Evolutionary conservation across 352 stramenopile species (phyloP), one percentile per base, ranked within the genome.

Genomic region (Globisporangium yorkense): DNA sequence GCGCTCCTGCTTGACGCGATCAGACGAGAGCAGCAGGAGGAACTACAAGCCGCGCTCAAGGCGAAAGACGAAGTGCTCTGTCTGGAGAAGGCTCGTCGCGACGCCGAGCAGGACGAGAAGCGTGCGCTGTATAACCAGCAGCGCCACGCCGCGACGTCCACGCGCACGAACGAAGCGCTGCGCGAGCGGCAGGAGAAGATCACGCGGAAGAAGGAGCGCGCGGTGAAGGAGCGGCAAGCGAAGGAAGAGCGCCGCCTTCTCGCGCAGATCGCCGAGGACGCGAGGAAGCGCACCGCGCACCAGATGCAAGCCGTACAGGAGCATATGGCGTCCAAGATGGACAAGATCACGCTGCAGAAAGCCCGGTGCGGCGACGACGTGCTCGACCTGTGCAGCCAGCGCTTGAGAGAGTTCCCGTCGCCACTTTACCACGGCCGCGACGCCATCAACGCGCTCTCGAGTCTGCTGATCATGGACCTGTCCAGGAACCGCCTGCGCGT

Each of bases 171-270:
- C 3, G 79, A 89, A 51, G 82, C 82, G 1, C 51, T 89, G 18
- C 70, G 72, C 4, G 81, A 89, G 51, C 75, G 77, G 0, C 70
- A 89, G 54, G 70, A 89, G 18, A 91, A 87, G 46, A 86, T 87
- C 5, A 44, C 70, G 4, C 66, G 74, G 45, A 73, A 77, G 40
- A 84, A 82, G 57, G 77, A 88, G 40, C 66, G 79, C 7, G 66
- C 72, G 40, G 63, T 88, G 24, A 85, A 84, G 50, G 77, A 84
- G 31, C 72, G 73, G 2, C 77, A 89, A 59, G 67, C 66, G 29
- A 68, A 74, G 41, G 75, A 88, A 62, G 82, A 92, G 62, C 70
- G 71, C 39, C 57, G 63, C 31, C 44, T 89, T 45, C 49, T 80
- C 3, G 52, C 67, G 1, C 67, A 70, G 51, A 74, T 84, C 33